These are phyloP conservation scores for Phytophthora sansomeana DNA, from an alignment of 352 stramenopile species.

Conservation along the genomic window DNA sequence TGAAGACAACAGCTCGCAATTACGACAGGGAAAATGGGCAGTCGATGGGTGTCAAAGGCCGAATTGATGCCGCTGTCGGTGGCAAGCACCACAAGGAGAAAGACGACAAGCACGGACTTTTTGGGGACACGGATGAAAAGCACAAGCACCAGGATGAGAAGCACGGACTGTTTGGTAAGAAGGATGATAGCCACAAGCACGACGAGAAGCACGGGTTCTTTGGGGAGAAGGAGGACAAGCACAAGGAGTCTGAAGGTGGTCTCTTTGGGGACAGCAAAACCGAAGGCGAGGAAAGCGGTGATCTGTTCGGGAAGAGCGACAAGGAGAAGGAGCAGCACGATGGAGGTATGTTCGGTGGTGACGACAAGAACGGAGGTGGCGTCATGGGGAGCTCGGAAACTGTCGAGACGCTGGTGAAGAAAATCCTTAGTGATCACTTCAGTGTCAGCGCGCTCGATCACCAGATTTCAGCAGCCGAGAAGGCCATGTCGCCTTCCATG, in stretches of 20 bases:
- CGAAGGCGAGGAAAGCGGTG: not conserved
- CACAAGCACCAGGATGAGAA: constrained; percentile 4
- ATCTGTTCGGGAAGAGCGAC: constrained; percentile 8
- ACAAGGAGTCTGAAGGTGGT: constrained; percentile 5
- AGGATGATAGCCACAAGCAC: not conserved
- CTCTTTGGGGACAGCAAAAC: constrained; percentile 8
- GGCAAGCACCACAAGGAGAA: constrained; percentile 16
- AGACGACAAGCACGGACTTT: constrained; percentile 12
- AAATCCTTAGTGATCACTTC: constrained; percentile 36
- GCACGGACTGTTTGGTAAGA: constrained; percentile 10
- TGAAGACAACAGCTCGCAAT: constrained; percentile 32
- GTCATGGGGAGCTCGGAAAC: constrained; percentile 35
- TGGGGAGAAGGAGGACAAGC: constrained; percentile 6
- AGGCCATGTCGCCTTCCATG: constrained; percentile 35
- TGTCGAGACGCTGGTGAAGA: constrained; percentile 34
- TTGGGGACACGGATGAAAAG: constrained; percentile 3
- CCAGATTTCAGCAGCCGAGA: constrained; percentile 33
- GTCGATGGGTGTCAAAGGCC: constrained; percentile 34
- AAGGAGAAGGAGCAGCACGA: constrained; percentile 13
- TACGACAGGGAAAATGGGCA: constrained; percentile 39
- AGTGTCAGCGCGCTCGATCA: constrained; percentile 28
- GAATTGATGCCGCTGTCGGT: constrained; percentile 27
- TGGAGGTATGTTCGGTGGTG: not conserved
- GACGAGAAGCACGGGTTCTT: constrained; percentile 11
- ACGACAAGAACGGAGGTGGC: constrained; percentile 33